These are phyloP conservation scores for Coemansia sp. DNA, from an alignment of 192 early-diverging fungal species.

Conservation along the genomic window DNA sequence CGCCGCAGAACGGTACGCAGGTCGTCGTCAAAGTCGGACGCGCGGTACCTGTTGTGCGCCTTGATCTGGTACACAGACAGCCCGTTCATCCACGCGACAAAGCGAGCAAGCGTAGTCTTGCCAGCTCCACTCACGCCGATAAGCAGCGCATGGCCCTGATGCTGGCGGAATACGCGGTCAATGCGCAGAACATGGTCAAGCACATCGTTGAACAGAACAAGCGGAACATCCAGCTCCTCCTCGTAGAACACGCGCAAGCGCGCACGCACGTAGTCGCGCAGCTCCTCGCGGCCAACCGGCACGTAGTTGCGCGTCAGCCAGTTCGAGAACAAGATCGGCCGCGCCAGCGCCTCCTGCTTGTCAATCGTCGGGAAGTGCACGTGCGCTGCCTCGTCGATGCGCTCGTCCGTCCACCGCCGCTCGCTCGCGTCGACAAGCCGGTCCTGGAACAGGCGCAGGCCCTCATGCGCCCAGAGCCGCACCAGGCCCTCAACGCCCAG, in stretches of 20 bases:
- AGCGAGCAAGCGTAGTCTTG: constrained; percentile 97
- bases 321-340: constrained; percentile 97
- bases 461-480: constrained; percentile 98
- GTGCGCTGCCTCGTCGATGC: constrained; percentile 79
- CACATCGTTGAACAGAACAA: constrained; percentile 98
- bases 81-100: constrained; percentile 99
- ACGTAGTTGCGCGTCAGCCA: constrained; percentile 95
- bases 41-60: constrained; percentile 96
- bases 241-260: constrained; percentile 98
- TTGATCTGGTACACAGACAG: constrained; percentile 94
- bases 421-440: constrained; percentile 89
- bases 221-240: constrained; percentile 96
- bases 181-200: constrained; percentile 98
- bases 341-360: constrained; percentile 65
- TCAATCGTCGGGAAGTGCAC: constrained; percentile 89
- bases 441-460: constrained; percentile 96
- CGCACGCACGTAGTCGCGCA: constrained; percentile 91
- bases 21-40: constrained; percentile 98
- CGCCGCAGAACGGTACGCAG: constrained; percentile 85
- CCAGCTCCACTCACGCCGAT: constrained; percentile 98
- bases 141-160: constrained; percentile 96
- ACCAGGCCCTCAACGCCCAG: constrained; percentile 84
- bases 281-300: constrained; percentile 82
- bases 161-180: constrained; percentile 97
- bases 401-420: constrained; percentile 88